phyloP scores from a whole-genome alignment of 768 basidiomycete species.

The Auricularia auricula-judae region DNA sequence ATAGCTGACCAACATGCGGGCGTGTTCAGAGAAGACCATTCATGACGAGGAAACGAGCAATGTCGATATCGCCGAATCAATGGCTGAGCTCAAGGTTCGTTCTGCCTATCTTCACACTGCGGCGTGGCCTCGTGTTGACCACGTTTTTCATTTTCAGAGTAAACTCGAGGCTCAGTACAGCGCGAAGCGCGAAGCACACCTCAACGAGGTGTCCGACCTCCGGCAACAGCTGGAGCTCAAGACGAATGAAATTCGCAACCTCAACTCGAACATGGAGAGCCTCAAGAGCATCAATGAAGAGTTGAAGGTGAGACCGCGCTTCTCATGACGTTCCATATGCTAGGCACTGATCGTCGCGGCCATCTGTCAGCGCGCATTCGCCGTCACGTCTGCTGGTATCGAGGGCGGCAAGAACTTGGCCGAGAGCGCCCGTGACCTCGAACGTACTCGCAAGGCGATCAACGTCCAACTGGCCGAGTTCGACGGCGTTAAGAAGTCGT shows the following conservation, averaged over 20 bases:
- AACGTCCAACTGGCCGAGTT: slow-evolving; percentile 98
- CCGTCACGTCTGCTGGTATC: slow-evolving; percentile 92
- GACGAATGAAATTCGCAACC: slow-evolving; percentile 68
- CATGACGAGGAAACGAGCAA: slow-evolving; percentile 80
- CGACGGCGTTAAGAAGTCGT: slow-evolving; percentile 95
- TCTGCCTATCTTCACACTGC: slow-evolving; percentile 12
- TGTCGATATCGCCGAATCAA: slow-evolving; percentile 71
- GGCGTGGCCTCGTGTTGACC: slow-evolving; percentile 8
- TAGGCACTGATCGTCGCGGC: not conserved
- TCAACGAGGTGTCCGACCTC: slow-evolving; percentile 73
- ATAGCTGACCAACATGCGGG: not conserved
- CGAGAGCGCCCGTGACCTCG: slow-evolving; percentile 93
- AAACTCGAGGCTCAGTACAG: slow-evolving; percentile 93
- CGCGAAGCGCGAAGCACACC: slow-evolving; percentile 82
- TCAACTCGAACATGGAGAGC: slow-evolving; percentile 81
- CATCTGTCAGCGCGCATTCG: slow-evolving; percentile 73
- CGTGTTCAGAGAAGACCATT: slow-evolving; percentile 72
- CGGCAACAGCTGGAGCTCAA: slow-evolving; percentile 85
- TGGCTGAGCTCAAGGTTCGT: slow-evolving; percentile 81
- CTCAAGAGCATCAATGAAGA: slow-evolving; percentile 96
- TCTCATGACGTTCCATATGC: slow-evolving; percentile 7
- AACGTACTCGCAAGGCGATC: slow-evolving; percentile 91
- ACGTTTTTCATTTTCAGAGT: slow-evolving; percentile 42
- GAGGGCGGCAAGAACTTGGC: slow-evolving; percentile 96
- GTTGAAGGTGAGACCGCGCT: slow-evolving; percentile 59